Evolutionary conservation across 306 rosid genomes (phyloP).

Genomic region (Prosopis cineraria): DNA sequence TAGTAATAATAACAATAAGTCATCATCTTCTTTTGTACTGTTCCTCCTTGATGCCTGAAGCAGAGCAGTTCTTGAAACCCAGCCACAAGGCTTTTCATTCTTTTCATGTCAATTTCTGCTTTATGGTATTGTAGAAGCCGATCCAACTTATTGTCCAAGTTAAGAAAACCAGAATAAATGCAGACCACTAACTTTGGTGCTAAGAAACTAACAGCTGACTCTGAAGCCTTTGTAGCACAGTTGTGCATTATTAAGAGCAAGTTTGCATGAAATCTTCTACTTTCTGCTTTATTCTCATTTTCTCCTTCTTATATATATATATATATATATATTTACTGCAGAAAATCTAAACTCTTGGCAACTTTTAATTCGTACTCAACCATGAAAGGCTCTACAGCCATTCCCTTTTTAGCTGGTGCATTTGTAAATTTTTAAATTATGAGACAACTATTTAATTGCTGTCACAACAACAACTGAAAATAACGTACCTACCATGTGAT

Average conservation of each 20-base stretch:
- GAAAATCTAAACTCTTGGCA: not conserved
- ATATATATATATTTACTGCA: not conserved
- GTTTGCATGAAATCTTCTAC: not conserved
- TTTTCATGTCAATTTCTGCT: not conserved
- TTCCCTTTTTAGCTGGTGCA: not conserved
- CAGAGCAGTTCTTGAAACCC: slow-evolving; percentile 10
- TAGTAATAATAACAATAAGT: not conserved
- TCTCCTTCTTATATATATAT: not conserved
- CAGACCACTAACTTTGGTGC: not conserved
- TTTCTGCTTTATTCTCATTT: not conserved
- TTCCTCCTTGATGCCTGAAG: slow-evolving; percentile 12
- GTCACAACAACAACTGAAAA: not conserved
- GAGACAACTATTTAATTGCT: not conserved
- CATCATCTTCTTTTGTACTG: not conserved
- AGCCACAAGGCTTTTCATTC: not conserved
- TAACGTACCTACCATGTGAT: not conserved
- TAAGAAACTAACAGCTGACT: not conserved
- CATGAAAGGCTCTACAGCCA: not conserved
- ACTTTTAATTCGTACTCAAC: not conserved
- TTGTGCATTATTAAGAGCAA: not conserved
- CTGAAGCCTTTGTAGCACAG: not conserved
- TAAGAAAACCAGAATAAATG: not conserved
- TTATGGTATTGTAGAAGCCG: not conserved
- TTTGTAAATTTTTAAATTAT: not conserved
- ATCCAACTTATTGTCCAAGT: not conserved